Evolutionary conservation across 1,284 basidiomycete species (phyloP).

Genomic region (Peniophora sp.): DNA sequence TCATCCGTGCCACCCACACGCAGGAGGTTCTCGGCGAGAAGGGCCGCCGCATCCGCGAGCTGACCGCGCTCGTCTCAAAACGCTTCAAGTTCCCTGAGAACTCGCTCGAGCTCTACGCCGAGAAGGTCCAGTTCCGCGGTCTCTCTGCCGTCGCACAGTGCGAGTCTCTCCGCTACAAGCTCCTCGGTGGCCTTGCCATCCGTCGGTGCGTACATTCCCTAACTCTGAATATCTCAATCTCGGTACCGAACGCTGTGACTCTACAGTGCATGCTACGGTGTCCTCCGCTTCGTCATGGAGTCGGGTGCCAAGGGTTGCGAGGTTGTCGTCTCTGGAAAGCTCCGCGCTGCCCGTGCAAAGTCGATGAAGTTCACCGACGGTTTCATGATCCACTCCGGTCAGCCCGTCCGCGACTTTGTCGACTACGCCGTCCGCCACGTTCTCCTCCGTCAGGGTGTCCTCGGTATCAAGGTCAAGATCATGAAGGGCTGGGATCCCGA

Average conservation of each 20-base stretch:
- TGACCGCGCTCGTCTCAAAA: conserved; percentile 98
- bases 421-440: conserved; percentile 99
- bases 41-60: conserved; percentile 98
- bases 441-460: conserved; percentile 96
- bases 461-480: conserved; percentile 99
- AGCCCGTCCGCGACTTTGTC: conserved; percentile 94
- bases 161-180: conserved; percentile 98
- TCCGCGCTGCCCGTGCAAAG: conserved; percentile 99
- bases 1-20: conserved; percentile 99
- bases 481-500: conserved; percentile 97
- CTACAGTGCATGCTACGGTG: conserved; percentile 95
- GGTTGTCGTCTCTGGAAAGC: conserved; percentile 99
- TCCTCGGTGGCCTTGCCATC: conserved; percentile 98
- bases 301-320: conserved; percentile 99
- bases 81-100: conserved; percentile 99
- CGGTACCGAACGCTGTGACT: conserved; percentile 1
- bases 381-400: conserved; percentile 99
- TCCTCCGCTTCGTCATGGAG: conserved; percentile 99
- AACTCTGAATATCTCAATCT: background rate
- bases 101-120: conserved; percentile 97
- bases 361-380: conserved; percentile 99
- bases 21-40: conserved; percentile 99
- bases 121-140: conserved; percentile 99
- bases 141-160: conserved; percentile 98
- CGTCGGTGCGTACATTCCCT: conserved; percentile 62